Conservation (phyloP, 2,329 filamentous ascomycete species). For the Trichothecium sympodiale region DNA sequence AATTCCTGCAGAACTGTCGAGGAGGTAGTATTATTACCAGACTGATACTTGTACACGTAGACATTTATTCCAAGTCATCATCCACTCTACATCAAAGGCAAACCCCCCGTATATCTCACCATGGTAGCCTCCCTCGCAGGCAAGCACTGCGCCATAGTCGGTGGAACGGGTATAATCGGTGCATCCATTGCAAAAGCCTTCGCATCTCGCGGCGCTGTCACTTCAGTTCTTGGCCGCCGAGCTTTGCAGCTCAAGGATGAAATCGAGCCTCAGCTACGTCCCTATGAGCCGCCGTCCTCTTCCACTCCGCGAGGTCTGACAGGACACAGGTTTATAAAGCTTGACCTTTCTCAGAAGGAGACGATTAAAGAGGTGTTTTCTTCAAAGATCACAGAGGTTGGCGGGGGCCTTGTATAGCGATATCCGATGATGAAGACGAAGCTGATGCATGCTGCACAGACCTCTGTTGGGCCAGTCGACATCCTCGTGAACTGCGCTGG, state of each 20-base stretch:
- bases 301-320: not conserved
- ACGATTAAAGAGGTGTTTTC: slow-evolving; percentile 20
- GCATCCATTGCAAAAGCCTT: slow-evolving; percentile 56
- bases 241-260: slow-evolving; percentile 31
- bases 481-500: slow-evolving; percentile 76
- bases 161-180: slow-evolving; percentile 62
- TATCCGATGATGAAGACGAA: too few species aligned
- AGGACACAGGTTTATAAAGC: slow-evolving; percentile 20
- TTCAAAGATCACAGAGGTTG: not conserved
- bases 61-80: too few species aligned
- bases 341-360: slow-evolving; percentile 18
- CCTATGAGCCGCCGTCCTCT: slow-evolving; percentile 9
- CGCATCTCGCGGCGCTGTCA: slow-evolving; percentile 46
- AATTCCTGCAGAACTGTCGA: not conserved
- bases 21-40: too few species aligned
- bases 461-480: slow-evolving; percentile 25
- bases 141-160: slow-evolving; percentile 52
- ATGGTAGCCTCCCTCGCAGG: slow-evolving; percentile 27
- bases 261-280: slow-evolving; percentile 19
- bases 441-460: too few species aligned
- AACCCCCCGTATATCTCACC: not conserved
- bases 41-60: too few species aligned
- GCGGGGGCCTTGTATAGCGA: too few species aligned
- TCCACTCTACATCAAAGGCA: too few species aligned
- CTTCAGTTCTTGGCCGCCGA: slow-evolving; percentile 51